Base-by-base conservation (phyloP, 176 grass and related monocot genomes). In the Phyllostachys edulis region DNA sequence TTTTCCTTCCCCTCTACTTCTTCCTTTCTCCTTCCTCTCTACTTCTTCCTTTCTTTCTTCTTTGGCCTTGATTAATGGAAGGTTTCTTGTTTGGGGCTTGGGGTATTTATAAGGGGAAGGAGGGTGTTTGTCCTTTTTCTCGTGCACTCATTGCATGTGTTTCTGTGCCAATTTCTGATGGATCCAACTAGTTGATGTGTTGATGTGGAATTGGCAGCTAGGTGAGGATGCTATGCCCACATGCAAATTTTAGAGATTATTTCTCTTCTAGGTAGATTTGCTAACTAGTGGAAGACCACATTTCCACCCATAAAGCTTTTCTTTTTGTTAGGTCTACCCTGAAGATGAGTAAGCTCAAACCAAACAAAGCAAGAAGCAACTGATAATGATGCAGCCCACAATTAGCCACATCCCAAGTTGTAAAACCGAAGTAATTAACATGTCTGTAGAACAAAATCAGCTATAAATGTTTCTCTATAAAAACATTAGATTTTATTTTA, bases 101-200 rank as follows among this genome's bases (percentile, higher is more conserved):
- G 69, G 62, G 75, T 87, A 92, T 82, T 92, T 92, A 87, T 92
- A 92, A 80, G 73, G 50, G 39, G 52, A 89, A 71, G 66, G 21
- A 21, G 50, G 21, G 39, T 41, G 71, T 34, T 18, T 27, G n/a
- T 51, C 7, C 15, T 45, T 77, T 70, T 85, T 63, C 67, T 87
- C 36, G 63, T 92, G 84, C 87, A 78, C 62, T 82, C 64, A 84
- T 85, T 87, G 82, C 80, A 92, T 92, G 65, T 84, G 61, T 84
- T 84, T 87, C 63, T 78, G 90, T 89, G 87, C 84, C 83, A 73
- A 57, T 36, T 74, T 54, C 47, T 74, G 71, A 1, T 52, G 46
- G 14, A 32, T 51, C n/a, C 41, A 60, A 60, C n/a, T 12, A 5
- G 29, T 29, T 55, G 51, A 20, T 20, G 51, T 55, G 29, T 29